These are phyloP conservation scores for Hypoxylon fragiforme DNA, from an alignment of 495 filamentous ascomycete species.

Conservation along the genomic window DNA sequence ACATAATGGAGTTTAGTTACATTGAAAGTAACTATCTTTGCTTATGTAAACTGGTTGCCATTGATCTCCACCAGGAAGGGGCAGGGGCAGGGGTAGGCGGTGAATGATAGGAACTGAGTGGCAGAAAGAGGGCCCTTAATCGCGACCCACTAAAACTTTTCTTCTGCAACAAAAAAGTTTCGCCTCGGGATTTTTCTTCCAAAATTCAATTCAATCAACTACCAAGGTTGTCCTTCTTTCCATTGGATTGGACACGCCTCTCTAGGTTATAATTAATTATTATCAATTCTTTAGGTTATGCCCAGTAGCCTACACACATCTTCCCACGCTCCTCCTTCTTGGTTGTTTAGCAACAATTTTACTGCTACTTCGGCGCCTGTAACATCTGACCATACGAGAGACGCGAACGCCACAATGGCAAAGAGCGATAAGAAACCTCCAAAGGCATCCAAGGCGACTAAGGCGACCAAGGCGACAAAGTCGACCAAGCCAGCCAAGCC, in stretches of 20 bases:
- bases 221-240: no score
- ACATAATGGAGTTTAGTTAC: no score
- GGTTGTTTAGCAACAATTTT: constrained; percentile 53
- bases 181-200: no score
- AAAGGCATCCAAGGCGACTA: constrained; percentile 10
- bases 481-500: not conserved
- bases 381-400: not conserved
- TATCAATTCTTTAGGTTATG: no score
- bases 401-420: constrained; percentile 31
- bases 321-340: constrained; percentile 40
- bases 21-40: no score
- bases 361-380: constrained; percentile 16
- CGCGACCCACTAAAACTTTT: not conserved
- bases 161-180: no score
- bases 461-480: not conserved
- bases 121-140: not conserved
- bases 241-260: no score
- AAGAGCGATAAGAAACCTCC: constrained; percentile 35
- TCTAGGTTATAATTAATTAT: no score
- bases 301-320: constrained; percentile 17
- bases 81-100: not conserved
- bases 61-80: no score
- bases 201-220: no score
- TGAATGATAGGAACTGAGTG: not conserved
- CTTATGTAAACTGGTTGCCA: no score